A percentile compares a stretch with the other conserved stretches of the same genome.
Conservation (phyloP, 805 yeast species). For the Candida chauliodis region DNA sequence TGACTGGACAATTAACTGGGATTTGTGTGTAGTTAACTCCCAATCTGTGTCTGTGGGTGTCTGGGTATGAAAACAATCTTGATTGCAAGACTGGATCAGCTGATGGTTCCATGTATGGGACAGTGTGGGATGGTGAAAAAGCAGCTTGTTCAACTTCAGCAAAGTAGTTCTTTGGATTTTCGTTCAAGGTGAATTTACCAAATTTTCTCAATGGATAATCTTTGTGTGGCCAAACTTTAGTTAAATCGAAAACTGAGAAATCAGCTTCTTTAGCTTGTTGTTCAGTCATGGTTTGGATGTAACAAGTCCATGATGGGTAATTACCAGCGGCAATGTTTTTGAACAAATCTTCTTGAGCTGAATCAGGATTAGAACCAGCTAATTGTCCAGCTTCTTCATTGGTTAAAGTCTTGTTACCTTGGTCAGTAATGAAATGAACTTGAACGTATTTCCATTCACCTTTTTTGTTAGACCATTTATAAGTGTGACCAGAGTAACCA, state of each 20-base stretch:
- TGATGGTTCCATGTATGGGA: conserved; percentile 72
- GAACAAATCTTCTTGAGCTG: conserved; percentile 75
- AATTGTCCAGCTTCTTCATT: conserved; percentile 66
- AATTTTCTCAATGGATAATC: conserved; percentile 84
- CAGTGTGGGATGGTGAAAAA: conserved; percentile 69
- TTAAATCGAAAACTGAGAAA: conserved; percentile 84
- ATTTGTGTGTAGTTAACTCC: conserved; percentile 76
- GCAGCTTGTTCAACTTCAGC: conserved; percentile 67
- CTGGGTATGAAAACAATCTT: conserved; percentile 71
- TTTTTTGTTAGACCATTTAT: conserved; percentile 71
- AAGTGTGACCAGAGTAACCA: conserved; percentile 83
- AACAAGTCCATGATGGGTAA: conserved; percentile 79
- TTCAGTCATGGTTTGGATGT: conserved; percentile 81
- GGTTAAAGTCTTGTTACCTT: conserved; percentile 49
- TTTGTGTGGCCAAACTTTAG: conserved; percentile 89
- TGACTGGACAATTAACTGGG: conserved; percentile 82
- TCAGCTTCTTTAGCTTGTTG: conserved; percentile 72
- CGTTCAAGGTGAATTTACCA: conserved; percentile 75
- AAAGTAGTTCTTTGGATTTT: conserved; percentile 81
- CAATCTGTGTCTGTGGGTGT: conserved; percentile 74
- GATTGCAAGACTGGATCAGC: conserved; percentile 78
- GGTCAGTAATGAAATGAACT: conserved; percentile 68
- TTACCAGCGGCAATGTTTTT: conserved; percentile 75
- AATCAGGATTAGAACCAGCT: conserved; percentile 79
- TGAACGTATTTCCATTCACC: conserved; percentile 80